A percentile compares a stretch with the other conserved stretches of the same genome.
phyloP scores from a whole-genome alignment of 2,329 filamentous ascomycete species.

The Aspergillus floridensis region DNA sequence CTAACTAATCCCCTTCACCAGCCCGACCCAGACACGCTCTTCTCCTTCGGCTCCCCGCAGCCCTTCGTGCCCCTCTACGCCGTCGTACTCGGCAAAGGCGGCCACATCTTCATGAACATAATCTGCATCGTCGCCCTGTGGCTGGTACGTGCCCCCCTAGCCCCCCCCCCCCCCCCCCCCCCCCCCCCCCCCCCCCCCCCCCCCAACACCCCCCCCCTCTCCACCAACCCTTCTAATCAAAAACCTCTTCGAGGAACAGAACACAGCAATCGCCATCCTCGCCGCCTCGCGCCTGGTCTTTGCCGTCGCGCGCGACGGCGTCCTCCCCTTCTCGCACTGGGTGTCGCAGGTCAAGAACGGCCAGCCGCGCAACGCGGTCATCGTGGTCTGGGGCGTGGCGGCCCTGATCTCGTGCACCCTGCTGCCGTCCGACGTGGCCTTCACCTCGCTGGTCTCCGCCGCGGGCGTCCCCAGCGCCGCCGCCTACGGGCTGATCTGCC shows the following conservation, averaged over 20 bases:
- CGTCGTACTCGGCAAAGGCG: conserved; percentile 54
- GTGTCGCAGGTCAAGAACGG: conserved; percentile 55
- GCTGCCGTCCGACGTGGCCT: conserved; percentile 54
- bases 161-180: background rate
- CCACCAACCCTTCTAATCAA: background rate
- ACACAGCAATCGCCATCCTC: conserved; percentile 59
- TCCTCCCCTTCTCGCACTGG: conserved; percentile 59
- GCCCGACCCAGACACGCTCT: conserved; percentile 53
- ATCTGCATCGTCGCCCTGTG: conserved; percentile 52
- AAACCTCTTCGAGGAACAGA: conserved; percentile 31
- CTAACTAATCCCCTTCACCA: conserved; percentile 6
- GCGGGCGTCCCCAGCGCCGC: conserved; percentile 54
- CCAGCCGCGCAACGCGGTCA: conserved; percentile 60
- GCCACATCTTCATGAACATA: conserved; percentile 62
- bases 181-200: background rate
- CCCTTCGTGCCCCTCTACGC: conserved; percentile 61
- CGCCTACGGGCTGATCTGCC: conserved; percentile 53
- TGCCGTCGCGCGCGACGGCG: conserved; percentile 60
- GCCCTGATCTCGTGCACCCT: conserved; percentile 59
- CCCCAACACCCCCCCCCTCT: background rate
- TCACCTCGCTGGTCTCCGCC: conserved; percentile 55
- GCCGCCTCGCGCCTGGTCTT: conserved; percentile 62
- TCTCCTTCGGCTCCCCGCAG: conserved; percentile 55
- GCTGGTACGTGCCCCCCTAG: conserved; percentile 43
- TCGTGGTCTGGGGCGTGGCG: conserved; percentile 57